Conservation (phyloP, 345 rosid genomes). For the Gossypium bickii region DNA sequence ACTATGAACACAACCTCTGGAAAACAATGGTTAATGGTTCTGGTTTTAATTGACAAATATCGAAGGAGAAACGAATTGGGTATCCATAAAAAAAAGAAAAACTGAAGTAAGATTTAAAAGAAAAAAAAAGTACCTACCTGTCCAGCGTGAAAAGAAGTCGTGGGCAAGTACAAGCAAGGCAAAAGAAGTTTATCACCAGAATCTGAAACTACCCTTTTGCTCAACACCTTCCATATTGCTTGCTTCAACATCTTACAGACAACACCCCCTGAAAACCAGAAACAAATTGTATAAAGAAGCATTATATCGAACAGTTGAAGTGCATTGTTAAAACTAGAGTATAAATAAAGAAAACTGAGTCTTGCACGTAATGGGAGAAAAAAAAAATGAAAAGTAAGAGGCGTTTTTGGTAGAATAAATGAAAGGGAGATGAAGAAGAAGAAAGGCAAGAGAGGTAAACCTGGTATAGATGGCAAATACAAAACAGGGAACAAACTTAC, state of each 20-base stretch:
- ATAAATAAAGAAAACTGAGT: neutral
- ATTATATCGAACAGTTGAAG: constrained; percentile 21
- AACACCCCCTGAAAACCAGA: neutral
- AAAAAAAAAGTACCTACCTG: constrained; percentile 28
- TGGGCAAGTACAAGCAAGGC: constrained; percentile 35
- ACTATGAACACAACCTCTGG: neutral
- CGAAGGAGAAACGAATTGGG: neutral
- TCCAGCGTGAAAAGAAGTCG: constrained; percentile 36
- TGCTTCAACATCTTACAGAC: constrained; percentile 42
- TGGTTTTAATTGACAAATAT: neutral
- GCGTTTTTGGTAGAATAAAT: neutral
- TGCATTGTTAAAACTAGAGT: neutral
- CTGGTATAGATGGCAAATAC: neutral
- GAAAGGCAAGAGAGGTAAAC: constrained; percentile 1
- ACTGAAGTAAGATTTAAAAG: neutral
- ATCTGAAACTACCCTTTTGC: constrained; percentile 21
- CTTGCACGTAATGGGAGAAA: neutral
- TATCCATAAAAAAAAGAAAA: neutral
- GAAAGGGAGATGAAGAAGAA: neutral
- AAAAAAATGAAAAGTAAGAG: neutral
- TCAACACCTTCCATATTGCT: constrained; percentile 34
- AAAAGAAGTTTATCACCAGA: constrained; percentile 31
- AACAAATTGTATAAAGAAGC: neutral
- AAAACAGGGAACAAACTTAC: neutral
- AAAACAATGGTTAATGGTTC: neutral